Evolutionary conservation across 805 yeast genomes (phyloP).

Genomic region (Teunomyces atbi): DNA sequence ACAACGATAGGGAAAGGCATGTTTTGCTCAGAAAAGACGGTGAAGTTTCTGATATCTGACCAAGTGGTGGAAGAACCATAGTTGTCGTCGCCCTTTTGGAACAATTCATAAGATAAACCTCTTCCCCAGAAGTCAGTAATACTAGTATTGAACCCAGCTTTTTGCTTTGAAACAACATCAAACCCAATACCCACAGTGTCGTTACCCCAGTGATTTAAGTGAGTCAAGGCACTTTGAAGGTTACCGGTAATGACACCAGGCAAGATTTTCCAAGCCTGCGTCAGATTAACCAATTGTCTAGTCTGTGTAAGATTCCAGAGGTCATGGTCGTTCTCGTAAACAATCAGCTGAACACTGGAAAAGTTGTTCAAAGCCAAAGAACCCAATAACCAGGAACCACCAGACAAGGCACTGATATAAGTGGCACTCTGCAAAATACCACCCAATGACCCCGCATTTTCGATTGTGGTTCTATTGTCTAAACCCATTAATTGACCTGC

Average conservation of each 20-base stretch:
- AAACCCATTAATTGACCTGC: constrained; percentile 82
- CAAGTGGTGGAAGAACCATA: constrained; percentile 27
- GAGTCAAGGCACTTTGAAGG: constrained; percentile 26
- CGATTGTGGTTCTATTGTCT: constrained; percentile 66
- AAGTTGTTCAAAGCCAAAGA: constrained; percentile 68
- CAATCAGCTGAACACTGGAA: constrained; percentile 64
- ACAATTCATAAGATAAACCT: constrained; percentile 68
- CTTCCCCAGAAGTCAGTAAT: constrained; percentile 82
- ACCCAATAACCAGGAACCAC: constrained; percentile 82
- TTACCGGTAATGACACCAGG: constrained; percentile 21
- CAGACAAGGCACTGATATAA: constrained; percentile 76
- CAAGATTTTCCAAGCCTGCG: constrained; percentile 16
- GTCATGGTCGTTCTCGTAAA: constrained; percentile 27
- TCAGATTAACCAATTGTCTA: constrained; percentile 27
- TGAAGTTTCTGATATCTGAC: constrained; percentile 30
- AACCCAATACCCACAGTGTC: constrained; percentile 43
- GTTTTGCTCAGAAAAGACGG: constrained; percentile 30
- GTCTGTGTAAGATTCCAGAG: constrained; percentile 35
- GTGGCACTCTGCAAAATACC: constrained; percentile 71
- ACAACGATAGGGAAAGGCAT: constrained; percentile 42
- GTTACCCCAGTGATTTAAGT: constrained; percentile 28
- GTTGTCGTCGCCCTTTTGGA: constrained; percentile 22
- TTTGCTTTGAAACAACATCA: constrained; percentile 43
- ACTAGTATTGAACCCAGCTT: constrained; percentile 67
- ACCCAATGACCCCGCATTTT: constrained; percentile 52